These are phyloP conservation scores for Moesziomyces parantarcticus DNA, from an alignment of 1,284 basidiomycete genomes.

Conservation along the genomic window DNA sequence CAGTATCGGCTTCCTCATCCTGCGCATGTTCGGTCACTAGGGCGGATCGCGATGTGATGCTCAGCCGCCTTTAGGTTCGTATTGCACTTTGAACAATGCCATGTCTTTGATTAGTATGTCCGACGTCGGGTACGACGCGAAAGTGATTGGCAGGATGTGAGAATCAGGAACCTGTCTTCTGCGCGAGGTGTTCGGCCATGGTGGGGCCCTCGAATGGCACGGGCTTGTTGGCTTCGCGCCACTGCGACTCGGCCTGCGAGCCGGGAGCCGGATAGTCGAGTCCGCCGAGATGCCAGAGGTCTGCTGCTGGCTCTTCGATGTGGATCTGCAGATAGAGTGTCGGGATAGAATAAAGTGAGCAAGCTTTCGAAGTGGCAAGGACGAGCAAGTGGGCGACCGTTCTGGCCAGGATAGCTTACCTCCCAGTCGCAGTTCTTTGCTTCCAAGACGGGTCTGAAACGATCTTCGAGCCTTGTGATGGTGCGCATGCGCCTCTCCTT, in stretches of 20 bases:
- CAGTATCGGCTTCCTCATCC: slow-evolving; percentile 42
- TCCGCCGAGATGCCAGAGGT: slow-evolving; percentile 26
- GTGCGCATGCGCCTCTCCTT: slow-evolving; percentile 11
- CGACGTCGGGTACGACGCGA: no score
- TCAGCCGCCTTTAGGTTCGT: no score
- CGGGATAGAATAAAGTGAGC: background rate
- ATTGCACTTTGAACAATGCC: no score
- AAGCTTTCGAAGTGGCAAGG: background rate
- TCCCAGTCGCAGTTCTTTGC: slow-evolving; percentile 27
- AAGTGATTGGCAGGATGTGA: no score
- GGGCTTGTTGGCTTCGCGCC: slow-evolving; percentile 21
- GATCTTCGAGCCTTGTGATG: slow-evolving; percentile 10
- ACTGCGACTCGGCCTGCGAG: slow-evolving; percentile 21
- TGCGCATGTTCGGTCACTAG: slow-evolving; percentile 51
- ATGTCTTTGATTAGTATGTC: no score
- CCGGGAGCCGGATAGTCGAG: slow-evolving; percentile 23
- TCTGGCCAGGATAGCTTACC: slow-evolving; percentile 10
- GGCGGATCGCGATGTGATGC: no score
- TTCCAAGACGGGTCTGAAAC: slow-evolving; percentile 8
- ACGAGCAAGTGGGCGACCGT: background rate
- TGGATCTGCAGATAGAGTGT: slow-evolving; percentile 13
- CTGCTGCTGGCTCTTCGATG: slow-evolving; percentile 37
- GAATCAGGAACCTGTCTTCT: slow-evolving; percentile 2
- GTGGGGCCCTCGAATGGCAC: slow-evolving; percentile 23
- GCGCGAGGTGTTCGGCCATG: slow-evolving; percentile 20